Evolutionary conservation across 2,329 filamentous ascomycete genomes (phyloP), one percentile per base, ranked within the genome.

Genomic region (Ophiostoma pallidulum): DNA sequence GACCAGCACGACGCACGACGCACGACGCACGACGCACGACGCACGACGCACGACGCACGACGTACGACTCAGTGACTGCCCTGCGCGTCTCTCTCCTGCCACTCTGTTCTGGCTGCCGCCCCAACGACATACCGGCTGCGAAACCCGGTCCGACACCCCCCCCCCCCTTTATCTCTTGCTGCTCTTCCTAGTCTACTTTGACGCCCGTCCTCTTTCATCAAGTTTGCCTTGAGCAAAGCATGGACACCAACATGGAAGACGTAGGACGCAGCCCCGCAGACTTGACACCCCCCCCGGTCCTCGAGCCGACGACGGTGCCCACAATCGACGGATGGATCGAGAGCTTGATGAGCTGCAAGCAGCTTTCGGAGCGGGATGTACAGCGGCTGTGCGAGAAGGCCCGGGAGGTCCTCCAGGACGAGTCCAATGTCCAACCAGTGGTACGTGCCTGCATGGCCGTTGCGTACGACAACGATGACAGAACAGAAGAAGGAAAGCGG

Each of bases 231-330:
- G 19, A 28, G 18, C 33, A 28, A n/a, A 20, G 16, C 56, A 95
- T 96, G 89, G 91, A 98, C 69, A 94, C 89, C 63, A 95, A 94
- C 70, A 98, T 98, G 92, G 91, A 96, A 74, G 92, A 98, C 66
- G 89, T 94, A 59, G 86, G 84, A 62, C 86, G 90, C 70, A 82
- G 85, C 61, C 86, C 89, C 56, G 78, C 86, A 64, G 84, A 84
- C 63, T 69, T 95, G 59, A 80, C 84, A 51, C 80, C 88, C 43
- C 73, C 80, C 48, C 77, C 80, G 61, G 63, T 68, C 51, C 61
- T 68, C 29, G 92, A 97, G 71, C 86, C 91, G 48, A 82, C 90
- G 52, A 87, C 89, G 58, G 92, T 95, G 72, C 82, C 86, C 53
- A 95, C 88, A 52, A 77, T 98, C 54, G 92, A 98, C 66, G 89